Conservation (phyloP, 2,329 filamentous ascomycete species). For the Dactylonectria macrodidyma region DNA sequence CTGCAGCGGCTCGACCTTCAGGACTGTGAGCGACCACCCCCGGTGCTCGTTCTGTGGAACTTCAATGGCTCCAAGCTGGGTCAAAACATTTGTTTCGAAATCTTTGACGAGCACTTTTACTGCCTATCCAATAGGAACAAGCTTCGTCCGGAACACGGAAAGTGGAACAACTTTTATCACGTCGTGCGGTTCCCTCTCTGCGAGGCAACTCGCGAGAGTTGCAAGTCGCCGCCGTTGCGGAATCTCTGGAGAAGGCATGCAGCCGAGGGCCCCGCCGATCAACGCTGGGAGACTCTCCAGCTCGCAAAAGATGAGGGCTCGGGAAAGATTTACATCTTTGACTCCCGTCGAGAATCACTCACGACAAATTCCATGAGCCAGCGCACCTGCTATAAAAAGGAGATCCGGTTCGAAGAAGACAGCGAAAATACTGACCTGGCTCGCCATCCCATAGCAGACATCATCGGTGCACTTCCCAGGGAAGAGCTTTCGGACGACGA, state of each 20-base stretch:
- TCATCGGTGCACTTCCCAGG: not conserved
- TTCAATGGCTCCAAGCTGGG: constrained; percentile 77
- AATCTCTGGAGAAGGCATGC: constrained; percentile 77
- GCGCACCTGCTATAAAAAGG: constrained; percentile 76
- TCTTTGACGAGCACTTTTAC: constrained; percentile 77
- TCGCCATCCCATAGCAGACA: constrained; percentile 22
- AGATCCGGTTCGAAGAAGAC: constrained; percentile 59
- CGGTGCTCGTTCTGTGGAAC: constrained; percentile 67
- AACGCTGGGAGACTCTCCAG: constrained; percentile 79
- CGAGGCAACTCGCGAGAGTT: constrained; percentile 53
- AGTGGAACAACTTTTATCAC: constrained; percentile 80
- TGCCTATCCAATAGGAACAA: constrained; percentile 77
- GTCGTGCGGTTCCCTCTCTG: constrained; percentile 74
- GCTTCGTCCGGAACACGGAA: constrained; percentile 73
- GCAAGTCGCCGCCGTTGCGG: constrained; percentile 58
- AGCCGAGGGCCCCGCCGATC: constrained; percentile 79
- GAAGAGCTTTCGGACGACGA: constrained; percentile 6
- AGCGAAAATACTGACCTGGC: not conserved
- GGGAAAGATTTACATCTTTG: constrained; percentile 73
- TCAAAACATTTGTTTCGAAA: constrained; percentile 79
- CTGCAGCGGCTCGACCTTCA: constrained; percentile 68
- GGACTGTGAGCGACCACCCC: constrained; percentile 55
- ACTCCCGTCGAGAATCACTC: constrained; percentile 79
- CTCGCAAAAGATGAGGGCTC: constrained; percentile 73
- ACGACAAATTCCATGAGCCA: constrained; percentile 67